Conservation (phyloP, 768 basidiomycete species). For the Podaxis rugospora region DNA sequence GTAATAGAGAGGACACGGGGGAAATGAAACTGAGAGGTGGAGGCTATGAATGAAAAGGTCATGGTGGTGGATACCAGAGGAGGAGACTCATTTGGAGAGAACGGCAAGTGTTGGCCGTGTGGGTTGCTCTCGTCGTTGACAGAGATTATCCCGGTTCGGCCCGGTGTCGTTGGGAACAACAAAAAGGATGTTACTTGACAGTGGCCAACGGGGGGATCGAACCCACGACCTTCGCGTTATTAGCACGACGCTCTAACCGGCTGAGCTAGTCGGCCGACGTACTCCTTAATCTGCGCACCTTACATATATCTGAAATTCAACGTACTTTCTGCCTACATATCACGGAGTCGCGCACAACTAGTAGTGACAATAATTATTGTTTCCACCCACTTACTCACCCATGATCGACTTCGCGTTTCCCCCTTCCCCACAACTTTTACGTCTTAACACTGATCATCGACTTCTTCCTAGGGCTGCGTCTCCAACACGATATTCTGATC, state of each 20-base stretch:
- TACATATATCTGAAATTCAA: background rate
- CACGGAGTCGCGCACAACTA: no score
- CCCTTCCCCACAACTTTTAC: no score
- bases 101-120: background rate
- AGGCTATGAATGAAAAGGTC: background rate
- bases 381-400: no score
- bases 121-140: background rate
- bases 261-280: conserved; percentile 73
- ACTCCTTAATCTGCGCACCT: background rate
- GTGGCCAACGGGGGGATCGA: conserved; percentile 18
- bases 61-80: background rate
- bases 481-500: no score
- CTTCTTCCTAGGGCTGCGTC: no score
- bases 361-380: no score
- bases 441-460: no score
- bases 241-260: conserved; percentile 85
- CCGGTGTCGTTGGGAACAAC: background rate
- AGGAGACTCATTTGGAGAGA: background rate
- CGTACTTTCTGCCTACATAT: no score
- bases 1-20: background rate
- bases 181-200: background rate
- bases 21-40: background rate
- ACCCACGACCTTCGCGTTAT: conserved; percentile 67
- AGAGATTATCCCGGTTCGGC: background rate
- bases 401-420: no score